Conservation (phyloP, 192 early-diverging fungal genomes). For the Linnemannia schmuckeri region DNA sequence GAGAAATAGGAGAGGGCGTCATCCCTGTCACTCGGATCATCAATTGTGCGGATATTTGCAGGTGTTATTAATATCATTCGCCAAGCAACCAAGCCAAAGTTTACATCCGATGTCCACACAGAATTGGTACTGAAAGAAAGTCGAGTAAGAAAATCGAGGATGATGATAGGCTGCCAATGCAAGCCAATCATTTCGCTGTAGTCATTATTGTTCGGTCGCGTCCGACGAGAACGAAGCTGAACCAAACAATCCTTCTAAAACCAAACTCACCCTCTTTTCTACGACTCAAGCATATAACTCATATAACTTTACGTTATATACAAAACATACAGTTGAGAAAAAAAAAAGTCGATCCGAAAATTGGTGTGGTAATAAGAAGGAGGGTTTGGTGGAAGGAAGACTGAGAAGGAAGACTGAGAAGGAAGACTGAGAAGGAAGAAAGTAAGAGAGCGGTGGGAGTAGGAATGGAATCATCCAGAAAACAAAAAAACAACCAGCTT, state of each 20-base stretch:
- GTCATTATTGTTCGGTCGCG: conserved; percentile 47
- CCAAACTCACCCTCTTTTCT: neutral
- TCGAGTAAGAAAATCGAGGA: neutral
- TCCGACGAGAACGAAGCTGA: conserved; percentile 21
- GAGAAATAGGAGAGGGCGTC: neutral
- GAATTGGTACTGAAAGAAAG: neutral
- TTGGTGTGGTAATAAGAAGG: neutral
- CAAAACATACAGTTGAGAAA: neutral
- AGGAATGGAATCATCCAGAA: conserved; percentile 9
- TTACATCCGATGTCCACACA: neutral
- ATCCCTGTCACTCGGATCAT: neutral
- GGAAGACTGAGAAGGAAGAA: neutral
- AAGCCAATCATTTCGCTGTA: conserved; percentile 58
- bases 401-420: neutral
- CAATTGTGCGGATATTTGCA: neutral
- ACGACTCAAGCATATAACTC: neutral
- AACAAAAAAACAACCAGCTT: neutral
- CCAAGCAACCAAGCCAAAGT: neutral
- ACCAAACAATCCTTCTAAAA: conserved; percentile 26
- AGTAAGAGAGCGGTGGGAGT: neutral
- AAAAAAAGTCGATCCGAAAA: neutral
- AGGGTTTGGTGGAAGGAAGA: neutral
- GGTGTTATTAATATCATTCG: neutral
- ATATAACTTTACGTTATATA: neutral
- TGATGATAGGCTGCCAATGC: conserved; percentile 47